Evolutionary conservation across 768 basidiomycete genomes (phyloP), one percentile per base, ranked within the genome.

Genomic region (Lentinula edodes): DNA sequence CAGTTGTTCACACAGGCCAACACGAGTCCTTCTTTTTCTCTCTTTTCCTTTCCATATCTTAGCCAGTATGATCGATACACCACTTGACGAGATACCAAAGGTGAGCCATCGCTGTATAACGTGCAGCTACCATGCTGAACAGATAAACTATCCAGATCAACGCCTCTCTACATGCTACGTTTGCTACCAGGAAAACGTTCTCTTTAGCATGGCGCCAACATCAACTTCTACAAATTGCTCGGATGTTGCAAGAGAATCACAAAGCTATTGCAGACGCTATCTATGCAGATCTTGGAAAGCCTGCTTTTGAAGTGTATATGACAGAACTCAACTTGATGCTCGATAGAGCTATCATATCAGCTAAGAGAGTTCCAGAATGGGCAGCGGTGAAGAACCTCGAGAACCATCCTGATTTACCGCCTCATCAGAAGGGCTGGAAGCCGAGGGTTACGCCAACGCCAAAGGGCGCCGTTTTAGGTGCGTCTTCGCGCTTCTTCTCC

Each of bases 161-260:
- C 41, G 62, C 36, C 6, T 50, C 41, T 15, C 53, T 67, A 8
- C 42, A 34, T 43, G 43, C 59, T 23, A 70, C 68, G 2, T 70
- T 71, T 59, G 28, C 62, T 6, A 64, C 68, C 7, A 64, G 67
- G 16, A 50, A 63, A 34, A 71, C 68, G 20, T 61, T 64, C n/a
- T 66, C 70, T 10, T 57, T 72, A 9, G 57, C 62, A 18, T 71
- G 62, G 46, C 69, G 70, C 10, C 65, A 67, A 35, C 52, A 66
- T 35, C 69, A 71, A 63, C 70, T 71, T 32, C 52, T 66, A 8
- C 65, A 66, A 46, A 52, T 72, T 38, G 69, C 66, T 20, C 62
- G 65, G 16, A 60, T 72, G 63, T 28, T 70, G 23, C 63, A 66
- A 52, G 68, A 72, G 48, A 71, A 72, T 42, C 62, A 60, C 28